phyloP scores from a whole-genome alignment of 148 eudicot species.

The Diospyros kaki region DNA sequence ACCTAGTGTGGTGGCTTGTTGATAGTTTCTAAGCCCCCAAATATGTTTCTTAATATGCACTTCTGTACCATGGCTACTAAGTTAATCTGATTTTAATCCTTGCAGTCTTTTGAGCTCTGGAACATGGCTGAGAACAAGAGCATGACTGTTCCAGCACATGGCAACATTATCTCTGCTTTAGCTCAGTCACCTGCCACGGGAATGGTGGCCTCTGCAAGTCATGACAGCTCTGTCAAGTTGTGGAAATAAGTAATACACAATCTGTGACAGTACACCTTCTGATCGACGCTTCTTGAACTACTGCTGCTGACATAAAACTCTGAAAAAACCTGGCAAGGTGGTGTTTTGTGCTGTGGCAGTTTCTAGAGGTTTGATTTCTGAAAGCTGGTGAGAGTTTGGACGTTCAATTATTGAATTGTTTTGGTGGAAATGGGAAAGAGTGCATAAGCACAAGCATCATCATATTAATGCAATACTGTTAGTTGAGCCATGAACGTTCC shows the following conservation, averaged over 20 bases:
- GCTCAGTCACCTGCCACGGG: conserved; percentile 72
- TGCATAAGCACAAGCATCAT: too few species aligned
- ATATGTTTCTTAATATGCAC: background rate
- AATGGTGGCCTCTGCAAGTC: conserved; percentile 98
- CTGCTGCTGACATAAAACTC: background rate
- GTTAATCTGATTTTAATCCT: background rate
- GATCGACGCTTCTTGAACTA: too few species aligned
- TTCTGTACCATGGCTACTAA: background rate
- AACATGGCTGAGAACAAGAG: conserved; percentile 94
- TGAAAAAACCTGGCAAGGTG: background rate
- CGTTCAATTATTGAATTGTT: too few species aligned
- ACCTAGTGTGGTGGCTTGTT: background rate
- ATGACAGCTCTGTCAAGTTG: conserved; percentile 76
- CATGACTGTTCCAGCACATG: conserved; percentile 91
- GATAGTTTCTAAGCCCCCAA: background rate
- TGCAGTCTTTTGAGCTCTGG: conserved; percentile 95
- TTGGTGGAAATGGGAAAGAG: too few species aligned
- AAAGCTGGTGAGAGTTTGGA: too few species aligned
- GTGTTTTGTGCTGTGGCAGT: too few species aligned
- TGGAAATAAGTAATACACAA: conserved; percentile 51
- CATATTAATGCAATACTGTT: too few species aligned
- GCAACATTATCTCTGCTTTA: conserved; percentile 75
- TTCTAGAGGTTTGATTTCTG: too few species aligned
- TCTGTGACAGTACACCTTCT: background rate
- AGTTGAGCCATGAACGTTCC: too few species aligned